phyloP scores from a whole-genome alignment of 805 yeast genomes.

The Dipodascus geniculatus region DNA sequence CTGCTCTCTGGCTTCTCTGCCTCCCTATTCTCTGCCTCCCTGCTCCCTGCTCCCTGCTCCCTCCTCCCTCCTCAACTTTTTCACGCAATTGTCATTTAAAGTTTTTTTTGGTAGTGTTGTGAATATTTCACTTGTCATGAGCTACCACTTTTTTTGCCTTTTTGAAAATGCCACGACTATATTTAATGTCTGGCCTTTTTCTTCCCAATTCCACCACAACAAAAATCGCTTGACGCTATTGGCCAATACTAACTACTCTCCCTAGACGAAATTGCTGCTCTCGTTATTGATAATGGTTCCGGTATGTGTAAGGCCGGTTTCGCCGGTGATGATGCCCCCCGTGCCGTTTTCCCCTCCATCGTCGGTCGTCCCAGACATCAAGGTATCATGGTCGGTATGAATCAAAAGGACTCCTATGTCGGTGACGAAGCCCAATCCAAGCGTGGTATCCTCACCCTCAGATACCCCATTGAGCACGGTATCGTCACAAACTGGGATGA shows the following conservation, averaged over 20 bases:
- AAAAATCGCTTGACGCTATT: not conserved
- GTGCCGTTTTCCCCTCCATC: conserved; percentile 99
- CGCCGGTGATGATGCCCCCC: conserved; percentile 99
- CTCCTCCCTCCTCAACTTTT: no score
- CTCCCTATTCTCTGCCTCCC: no score
- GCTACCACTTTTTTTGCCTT: not conserved
- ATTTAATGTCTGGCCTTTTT: not conserved
- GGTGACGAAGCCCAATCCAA: conserved; percentile 99
- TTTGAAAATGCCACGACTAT: conserved; percentile 1
- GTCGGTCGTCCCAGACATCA: conserved; percentile 99
- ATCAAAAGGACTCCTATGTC: conserved; percentile 98
- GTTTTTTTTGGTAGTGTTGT: not conserved
- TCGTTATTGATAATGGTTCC: conserved; percentile 98
- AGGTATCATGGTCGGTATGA: conserved; percentile 99
- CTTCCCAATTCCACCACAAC: not conserved
- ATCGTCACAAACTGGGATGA: conserved; percentile 99
- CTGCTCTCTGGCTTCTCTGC: no score
- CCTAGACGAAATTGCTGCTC: conserved; percentile 27
- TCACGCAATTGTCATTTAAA: not conserved
- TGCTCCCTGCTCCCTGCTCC: no score
- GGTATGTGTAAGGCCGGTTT: conserved; percentile 99
- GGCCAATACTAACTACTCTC: not conserved
- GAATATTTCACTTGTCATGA: not conserved
- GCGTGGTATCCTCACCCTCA: conserved; percentile 98
- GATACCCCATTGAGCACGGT: conserved; percentile 99